phyloP scores from a whole-genome alignment of 139 green algal species.

The Auxenochlorella pyrenoidosa region DNA sequence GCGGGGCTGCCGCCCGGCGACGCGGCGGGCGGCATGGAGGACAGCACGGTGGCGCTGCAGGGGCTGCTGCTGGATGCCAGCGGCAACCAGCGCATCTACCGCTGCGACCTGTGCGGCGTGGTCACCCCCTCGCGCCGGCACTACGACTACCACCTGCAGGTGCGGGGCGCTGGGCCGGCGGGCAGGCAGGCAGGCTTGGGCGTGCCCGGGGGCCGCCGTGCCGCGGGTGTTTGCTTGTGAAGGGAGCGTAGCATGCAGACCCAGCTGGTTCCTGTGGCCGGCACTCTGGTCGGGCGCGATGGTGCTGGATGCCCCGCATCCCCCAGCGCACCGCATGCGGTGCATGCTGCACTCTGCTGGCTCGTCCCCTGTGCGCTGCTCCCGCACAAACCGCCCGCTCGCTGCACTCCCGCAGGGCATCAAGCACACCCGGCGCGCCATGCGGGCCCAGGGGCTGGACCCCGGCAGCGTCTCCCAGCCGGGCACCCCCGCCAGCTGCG shows the following conservation, averaged over 20 bases:
- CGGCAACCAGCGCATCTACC: constrained; percentile 33
- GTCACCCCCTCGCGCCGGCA: constrained; percentile 41
- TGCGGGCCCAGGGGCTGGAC: constrained; percentile 24
- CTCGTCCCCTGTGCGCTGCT: neutral
- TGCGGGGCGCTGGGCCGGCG: neutral
- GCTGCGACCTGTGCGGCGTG: constrained; percentile 50
- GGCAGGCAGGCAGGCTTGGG: neutral
- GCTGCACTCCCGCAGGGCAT: neutral
- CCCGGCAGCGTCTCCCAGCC: constrained; percentile 21
- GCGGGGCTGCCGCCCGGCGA: neutral
- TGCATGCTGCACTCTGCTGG: neutral
- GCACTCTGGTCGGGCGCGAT: too few relatives aligned
- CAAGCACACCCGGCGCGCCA: constrained; percentile 27
- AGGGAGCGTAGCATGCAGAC: too few relatives aligned
- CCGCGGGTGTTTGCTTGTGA: too few relatives aligned
- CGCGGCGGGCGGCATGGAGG: too few relatives aligned
- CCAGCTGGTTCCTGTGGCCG: too few relatives aligned
- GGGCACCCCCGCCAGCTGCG: constrained; percentile 7
- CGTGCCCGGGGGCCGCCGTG: too few relatives aligned
- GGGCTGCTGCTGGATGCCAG: constrained; percentile 14
- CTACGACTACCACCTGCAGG: constrained; percentile 44
- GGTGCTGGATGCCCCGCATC: too few relatives aligned
- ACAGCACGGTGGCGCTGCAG: constrained; percentile 12
- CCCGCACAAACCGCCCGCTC: neutral
- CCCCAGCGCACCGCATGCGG: too few relatives aligned